Evolutionary conservation across 2,329 filamentous ascomycete species (phyloP), one percentile per base, ranked within the genome.

Genomic region (Epichloe festucae): DNA sequence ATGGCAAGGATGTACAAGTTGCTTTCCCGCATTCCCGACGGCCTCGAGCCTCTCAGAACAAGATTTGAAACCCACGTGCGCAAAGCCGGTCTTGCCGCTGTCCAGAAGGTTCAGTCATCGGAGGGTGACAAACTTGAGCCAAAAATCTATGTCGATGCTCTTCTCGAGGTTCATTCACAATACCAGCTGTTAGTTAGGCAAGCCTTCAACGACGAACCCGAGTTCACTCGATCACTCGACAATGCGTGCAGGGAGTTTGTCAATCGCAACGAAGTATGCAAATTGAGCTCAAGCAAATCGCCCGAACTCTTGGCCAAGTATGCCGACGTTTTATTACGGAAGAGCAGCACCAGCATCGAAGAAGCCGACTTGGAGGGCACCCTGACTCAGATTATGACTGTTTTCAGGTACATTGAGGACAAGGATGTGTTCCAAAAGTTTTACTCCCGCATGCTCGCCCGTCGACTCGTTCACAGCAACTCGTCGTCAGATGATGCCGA

Each of bases 401-500:
- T 98, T 51, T 98, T 98, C 80, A 97, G 97, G 73, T 98, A 98
- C 70, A 97, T 98, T 57, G 93, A 98, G 66, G 94, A 98, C 71
- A 98, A 98, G 76, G 93, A 98, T 63, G 94, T 98, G 5, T 98
- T 98, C 78, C 93, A 97, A 69, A 98, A 97, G 69, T 98, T 96
- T 71, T 98, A 98, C 71, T 95, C 91, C 2, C 87, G 90, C 56
- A 95, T 95, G 84, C 74, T 98, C 60, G 93, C 93, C 48, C 89
- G 95, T 67, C 89, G 93, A 61, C 73, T 98, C 51, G 93, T 98
- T 17, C 89, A 96, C 67, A 89, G 87, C 66, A 96, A 86, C 65
- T 97, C 93, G 0, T 93, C 93, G 3, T 96, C 90, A 2, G 90
- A 95, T 59, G 93, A 98, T 70, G 91, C 93, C 1, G 93, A 98